Conservation (phyloP, 306 rosid genomes). For the Gleditsia sinensis region DNA sequence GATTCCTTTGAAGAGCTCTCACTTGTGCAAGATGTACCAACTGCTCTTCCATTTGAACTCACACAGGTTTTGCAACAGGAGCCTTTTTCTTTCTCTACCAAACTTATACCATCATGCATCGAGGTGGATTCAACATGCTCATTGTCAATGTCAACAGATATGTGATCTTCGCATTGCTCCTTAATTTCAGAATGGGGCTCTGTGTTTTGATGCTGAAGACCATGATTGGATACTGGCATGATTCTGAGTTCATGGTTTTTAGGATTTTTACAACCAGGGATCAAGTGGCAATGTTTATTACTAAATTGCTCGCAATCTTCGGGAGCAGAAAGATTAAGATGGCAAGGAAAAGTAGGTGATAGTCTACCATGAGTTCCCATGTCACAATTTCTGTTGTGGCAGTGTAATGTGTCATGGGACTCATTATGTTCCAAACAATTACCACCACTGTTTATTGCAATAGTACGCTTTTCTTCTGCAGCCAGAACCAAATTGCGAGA, state of each 20-base stretch:
- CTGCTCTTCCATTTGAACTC: slow-evolving; percentile 39
- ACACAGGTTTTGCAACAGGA: too few species aligned
- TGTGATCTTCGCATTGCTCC: slow-evolving; percentile 29
- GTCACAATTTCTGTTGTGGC: slow-evolving; percentile 26
- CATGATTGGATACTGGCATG: slow-evolving; percentile 22
- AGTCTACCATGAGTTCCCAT: slow-evolving; percentile 20
- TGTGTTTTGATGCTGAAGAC: slow-evolving; percentile 16
- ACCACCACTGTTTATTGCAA: slow-evolving; percentile 1
- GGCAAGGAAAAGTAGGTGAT: slow-evolving; percentile 15
- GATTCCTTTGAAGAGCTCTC: slow-evolving; percentile 33
- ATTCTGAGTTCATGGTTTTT: slow-evolving; percentile 2
- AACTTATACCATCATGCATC: slow-evolving; percentile 24
- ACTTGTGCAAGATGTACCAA: slow-evolving; percentile 35
- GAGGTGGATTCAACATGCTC: slow-evolving; percentile 31
- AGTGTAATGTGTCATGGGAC: slow-evolving; percentile 35
- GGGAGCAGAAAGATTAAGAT: slow-evolving; percentile 22
- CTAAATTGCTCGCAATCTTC: slow-evolving; percentile 13
- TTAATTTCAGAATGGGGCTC: slow-evolving; percentile 26
- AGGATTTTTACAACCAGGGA: slow-evolving; percentile 35
- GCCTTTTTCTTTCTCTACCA: slow-evolving; percentile 41
- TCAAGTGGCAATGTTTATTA: slow-evolving; percentile 39
- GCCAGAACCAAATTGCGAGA: slow-evolving; percentile 25
- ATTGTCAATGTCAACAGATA: slow-evolving; percentile 36
- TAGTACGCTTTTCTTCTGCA: slow-evolving; percentile 24
- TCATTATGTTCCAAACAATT: slow-evolving; percentile 33